A percentile compares a stretch with the other conserved stretches of the same genome.
Evolutionary conservation across 176 grass and related monocot species (phyloP).

Genomic region (Phragmites australis): DNA sequence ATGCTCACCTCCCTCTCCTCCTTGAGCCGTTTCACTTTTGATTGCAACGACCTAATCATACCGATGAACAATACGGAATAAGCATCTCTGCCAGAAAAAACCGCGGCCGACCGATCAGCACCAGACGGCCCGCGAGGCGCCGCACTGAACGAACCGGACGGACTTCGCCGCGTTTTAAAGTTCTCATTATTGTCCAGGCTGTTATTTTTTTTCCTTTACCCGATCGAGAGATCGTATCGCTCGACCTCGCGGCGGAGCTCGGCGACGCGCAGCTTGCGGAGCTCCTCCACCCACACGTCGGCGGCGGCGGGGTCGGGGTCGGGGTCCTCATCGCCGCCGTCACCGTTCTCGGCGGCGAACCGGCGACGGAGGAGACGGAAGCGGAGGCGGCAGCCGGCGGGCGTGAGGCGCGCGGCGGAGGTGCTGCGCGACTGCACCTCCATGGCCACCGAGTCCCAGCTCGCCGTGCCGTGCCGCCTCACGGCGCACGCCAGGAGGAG

Average conservation of each 20-base stretch:
- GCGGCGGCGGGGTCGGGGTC: constrained; percentile 30
- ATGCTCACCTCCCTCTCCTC: constrained; percentile 64
- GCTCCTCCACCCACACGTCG: constrained; percentile 66
- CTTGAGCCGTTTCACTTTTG: constrained; percentile 67
- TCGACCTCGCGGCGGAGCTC: constrained; percentile 90
- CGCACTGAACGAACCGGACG: constrained; percentile 20
- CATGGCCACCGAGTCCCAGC: constrained; percentile 75
- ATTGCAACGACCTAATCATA: constrained; percentile 76
- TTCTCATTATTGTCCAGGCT: constrained; percentile 12
- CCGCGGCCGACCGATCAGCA: constrained; percentile 41
- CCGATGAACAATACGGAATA: neutral
- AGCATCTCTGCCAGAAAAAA: constrained; percentile 18
- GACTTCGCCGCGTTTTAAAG: constrained; percentile 15
- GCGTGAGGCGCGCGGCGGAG: constrained; percentile 41
- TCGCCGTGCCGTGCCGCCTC: constrained; percentile 60
- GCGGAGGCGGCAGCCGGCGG: constrained; percentile 50
- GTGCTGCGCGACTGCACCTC: constrained; percentile 62
- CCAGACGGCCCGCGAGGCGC: constrained; percentile 21
- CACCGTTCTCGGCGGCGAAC: constrained; percentile 32
- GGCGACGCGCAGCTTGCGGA: constrained; percentile 71
- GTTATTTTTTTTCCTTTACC: constrained; percentile 49
- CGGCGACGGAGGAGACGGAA: constrained; percentile 64
- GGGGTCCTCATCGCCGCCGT: neutral
- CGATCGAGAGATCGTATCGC: constrained; percentile 82
- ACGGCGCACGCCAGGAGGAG: constrained; percentile 75